Base-by-base conservation (phyloP, 805 yeast species). In the Jamesozyma gamospora region DNA sequence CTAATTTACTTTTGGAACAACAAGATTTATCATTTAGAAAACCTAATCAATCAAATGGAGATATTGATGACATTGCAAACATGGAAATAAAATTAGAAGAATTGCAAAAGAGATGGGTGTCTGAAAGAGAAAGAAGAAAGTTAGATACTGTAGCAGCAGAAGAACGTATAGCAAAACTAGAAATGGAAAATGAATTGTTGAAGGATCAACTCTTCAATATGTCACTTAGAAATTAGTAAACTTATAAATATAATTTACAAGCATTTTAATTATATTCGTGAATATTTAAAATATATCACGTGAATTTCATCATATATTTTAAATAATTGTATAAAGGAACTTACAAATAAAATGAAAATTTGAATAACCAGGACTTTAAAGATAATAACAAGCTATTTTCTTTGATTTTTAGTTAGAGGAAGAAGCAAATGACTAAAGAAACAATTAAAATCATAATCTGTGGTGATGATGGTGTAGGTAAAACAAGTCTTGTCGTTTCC, bases 381-480 rank as follows among this genome's bases (percentile, higher is more conserved):
- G n/a, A n/a, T n/a, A n/a, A n/a, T n/a, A n/a, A n/a, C n/a, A n/a
- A n/a, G n/a, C n/a, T n/a, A n/a, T n/a, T n/a, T n/a, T n/a, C n/a
- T n/a, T n/a, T n/a, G n/a, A n/a, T n/a, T n/a, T n/a, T n/a, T n/a
- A n/a, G n/a, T n/a, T n/a, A n/a, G n/a, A n/a, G n/a, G n/a, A n/a
- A n/a, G n/a, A n/a, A n/a, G n/a, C n/a, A 11, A 6, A 29, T 64
- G 69, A 48, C 64, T 9, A 58, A 60, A 57, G 78, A 75, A 39
- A 70, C 75, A 1, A 76, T 90, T 25, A 64, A 95, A 41, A 80
- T 92, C 1, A 95, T 86, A 0, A 79, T 92, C 0, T 87, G 96
- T 60, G 98, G 98, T 10, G 98, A 92, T 62, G 94, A 84, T 44
- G 82, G 85, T 18, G 94, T 85, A 3, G 95, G 94, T 1, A 85